Evolutionary conservation across 1,139 yeast genomes (phyloP).

Genomic region (Blastobotrys indianensis): DNA sequence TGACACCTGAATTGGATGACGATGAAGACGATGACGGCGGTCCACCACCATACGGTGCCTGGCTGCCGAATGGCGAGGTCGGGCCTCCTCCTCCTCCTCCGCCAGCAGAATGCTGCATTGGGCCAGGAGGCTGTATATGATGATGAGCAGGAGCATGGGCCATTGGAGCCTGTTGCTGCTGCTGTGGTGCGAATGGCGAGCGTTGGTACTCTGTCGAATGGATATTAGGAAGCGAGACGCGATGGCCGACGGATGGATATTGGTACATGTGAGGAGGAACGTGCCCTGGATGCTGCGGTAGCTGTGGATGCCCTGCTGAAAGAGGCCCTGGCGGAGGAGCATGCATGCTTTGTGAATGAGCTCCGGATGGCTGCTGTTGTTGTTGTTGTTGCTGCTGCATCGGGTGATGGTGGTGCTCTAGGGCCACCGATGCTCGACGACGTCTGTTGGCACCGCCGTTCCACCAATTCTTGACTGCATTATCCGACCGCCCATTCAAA

Average conservation of each 20-base stretch:
- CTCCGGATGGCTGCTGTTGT: constrained; percentile 14
- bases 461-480: constrained; percentile 96
- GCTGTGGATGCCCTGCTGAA: background rate
- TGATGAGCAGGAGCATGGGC: constrained; percentile 7
- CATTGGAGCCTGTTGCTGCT: too few relatives aligned
- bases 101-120: too few relatives aligned
- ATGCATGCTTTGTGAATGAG: constrained; percentile 15
- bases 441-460: constrained; percentile 85
- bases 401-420: constrained; percentile 13
- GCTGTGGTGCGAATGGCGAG: constrained; percentile 1
- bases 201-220: constrained; percentile 18
- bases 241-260: constrained; percentile 21
- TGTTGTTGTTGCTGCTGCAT: constrained; percentile 14
- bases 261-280: constrained; percentile 13
- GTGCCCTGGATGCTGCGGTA: constrained; percentile 3
- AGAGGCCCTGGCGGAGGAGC: constrained; percentile 1
- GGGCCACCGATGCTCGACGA: constrained; percentile 44
- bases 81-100: too few relatives aligned
- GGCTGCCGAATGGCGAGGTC: background rate
- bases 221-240: constrained; percentile 29
- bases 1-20: constrained; percentile 7
- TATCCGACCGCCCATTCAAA: constrained; percentile 79
- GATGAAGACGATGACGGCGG: constrained; percentile 9
- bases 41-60: background rate
- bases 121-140: background rate